A percentile compares a stretch with the other conserved stretches of the same genome.
These are phyloP conservation scores for Plasmopara halstedii DNA, from an alignment of 352 stramenopile species.

Conservation along the genomic window DNA sequence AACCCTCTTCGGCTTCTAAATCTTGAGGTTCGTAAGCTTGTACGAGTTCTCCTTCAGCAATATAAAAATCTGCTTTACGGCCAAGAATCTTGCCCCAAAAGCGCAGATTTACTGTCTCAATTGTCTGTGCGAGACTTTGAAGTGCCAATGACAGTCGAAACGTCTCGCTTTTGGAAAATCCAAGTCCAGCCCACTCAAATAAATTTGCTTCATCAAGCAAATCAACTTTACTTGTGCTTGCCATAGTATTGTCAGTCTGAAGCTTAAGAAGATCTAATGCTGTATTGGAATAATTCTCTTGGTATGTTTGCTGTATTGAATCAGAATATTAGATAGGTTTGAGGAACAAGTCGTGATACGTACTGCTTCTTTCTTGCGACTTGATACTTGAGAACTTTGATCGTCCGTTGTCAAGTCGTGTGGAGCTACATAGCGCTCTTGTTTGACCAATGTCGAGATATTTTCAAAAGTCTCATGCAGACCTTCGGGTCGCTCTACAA, in stretches of 20 bases:
- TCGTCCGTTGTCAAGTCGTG: constrained; percentile 24
- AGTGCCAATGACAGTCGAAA: constrained; percentile 65
- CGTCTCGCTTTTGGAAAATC: constrained; percentile 64
- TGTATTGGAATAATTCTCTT: constrained; percentile 59
- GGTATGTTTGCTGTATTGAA: constrained; percentile 33
- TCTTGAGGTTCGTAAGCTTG: constrained; percentile 53
- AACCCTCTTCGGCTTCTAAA: constrained; percentile 54
- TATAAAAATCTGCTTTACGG: constrained; percentile 66
- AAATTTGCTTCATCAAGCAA: constrained; percentile 76
- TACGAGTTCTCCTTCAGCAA: constrained; percentile 70
- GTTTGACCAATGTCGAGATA: constrained; percentile 78
- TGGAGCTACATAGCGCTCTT: constrained; percentile 51
- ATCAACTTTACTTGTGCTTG: constrained; percentile 30
- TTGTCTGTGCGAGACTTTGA: constrained; percentile 45
- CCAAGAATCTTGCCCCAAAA: constrained; percentile 87
- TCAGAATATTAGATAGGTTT: neutral
- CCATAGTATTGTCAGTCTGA: constrained; percentile 25
- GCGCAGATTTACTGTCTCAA: constrained; percentile 59
- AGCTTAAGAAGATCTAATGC: constrained; percentile 57
- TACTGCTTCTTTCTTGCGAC: constrained; percentile 51
- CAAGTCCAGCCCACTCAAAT: constrained; percentile 73
- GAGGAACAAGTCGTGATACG: constrained; percentile 9
- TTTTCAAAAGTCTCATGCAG: constrained; percentile 83
- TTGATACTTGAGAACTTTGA: constrained; percentile 17
- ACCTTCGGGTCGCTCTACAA: constrained; percentile 81